A percentile compares a stretch with the other conserved stretches of the same genome.
phyloP scores from a whole-genome alignment of 2,329 filamentous ascomycete species.

The Pseudogymnoascus sp. region DNA sequence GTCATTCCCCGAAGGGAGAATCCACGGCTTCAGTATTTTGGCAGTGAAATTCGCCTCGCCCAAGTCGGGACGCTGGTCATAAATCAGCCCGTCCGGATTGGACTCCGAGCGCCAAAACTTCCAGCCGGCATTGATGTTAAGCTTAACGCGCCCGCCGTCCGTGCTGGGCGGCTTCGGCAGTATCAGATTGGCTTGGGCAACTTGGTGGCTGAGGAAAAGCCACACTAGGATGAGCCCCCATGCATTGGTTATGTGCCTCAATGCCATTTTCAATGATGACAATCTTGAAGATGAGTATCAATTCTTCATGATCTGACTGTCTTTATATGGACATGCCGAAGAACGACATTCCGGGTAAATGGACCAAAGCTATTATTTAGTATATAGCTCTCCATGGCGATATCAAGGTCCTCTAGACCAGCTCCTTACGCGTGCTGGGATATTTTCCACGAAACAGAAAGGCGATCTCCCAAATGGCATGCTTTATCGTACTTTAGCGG shows the following conservation, averaged over 20 bases:
- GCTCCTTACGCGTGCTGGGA: not conserved
- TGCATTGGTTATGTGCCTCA: not conserved
- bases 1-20: constrained; percentile 35
- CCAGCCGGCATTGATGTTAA: constrained; percentile 29
- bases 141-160: not conserved
- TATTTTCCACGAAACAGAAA: constrained; percentile 9
- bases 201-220: not conserved
- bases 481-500: not conserved
- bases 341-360: not conserved
- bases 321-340: not conserved
- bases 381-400: not conserved
- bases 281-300: not conserved
- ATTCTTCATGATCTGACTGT: not conserved
- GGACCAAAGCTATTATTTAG: not conserved
- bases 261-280: not conserved
- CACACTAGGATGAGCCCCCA: not conserved
- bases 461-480: not conserved
- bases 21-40: constrained; percentile 33
- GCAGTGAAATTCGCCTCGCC: not conserved
- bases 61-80: constrained; percentile 19
- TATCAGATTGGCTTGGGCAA: not conserved
- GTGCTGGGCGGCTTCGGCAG: not conserved
- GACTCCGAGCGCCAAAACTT: constrained; percentile 31
- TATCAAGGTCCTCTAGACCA: not conserved
- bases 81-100: constrained; percentile 32